phyloP scores from a whole-genome alignment of 768 basidiomycete species.

The Lentinula detonsa region DNA sequence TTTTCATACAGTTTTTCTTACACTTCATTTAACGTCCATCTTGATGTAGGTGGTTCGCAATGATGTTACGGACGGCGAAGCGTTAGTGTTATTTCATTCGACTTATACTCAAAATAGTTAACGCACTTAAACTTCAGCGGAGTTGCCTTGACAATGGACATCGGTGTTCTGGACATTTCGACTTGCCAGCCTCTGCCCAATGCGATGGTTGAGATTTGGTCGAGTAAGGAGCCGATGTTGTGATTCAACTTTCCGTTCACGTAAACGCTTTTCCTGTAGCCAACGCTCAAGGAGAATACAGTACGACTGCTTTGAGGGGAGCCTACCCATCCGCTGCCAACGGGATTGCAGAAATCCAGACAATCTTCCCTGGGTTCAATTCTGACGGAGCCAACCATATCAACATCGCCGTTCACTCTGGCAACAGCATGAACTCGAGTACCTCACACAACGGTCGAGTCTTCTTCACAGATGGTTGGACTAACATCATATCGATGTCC shows the following conservation, averaged over 20 bases:
- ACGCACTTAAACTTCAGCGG: slow-evolving; percentile 19
- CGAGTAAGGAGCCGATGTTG: slow-evolving; percentile 12
- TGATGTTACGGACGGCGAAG: slow-evolving; percentile 22
- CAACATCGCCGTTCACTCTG: slow-evolving; percentile 26
- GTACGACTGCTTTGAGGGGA: slow-evolving; percentile 28
- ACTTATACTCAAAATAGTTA: neutral
- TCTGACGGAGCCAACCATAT: slow-evolving; percentile 30
- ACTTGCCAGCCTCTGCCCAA: slow-evolving; percentile 32
- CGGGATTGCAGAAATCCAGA: slow-evolving; percentile 33
- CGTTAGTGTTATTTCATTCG: slow-evolving; percentile 11
- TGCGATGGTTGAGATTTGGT: slow-evolving; percentile 34
- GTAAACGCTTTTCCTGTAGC: slow-evolving; percentile 13
- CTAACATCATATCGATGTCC: slow-evolving; percentile 12
- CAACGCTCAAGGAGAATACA: slow-evolving; percentile 28
- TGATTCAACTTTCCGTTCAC: neutral
- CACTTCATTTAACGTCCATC: neutral
- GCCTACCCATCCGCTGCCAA: slow-evolving; percentile 23
- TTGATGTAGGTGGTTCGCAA: slow-evolving; percentile 11
- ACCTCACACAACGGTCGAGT: slow-evolving; percentile 29
- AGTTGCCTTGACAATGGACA: slow-evolving; percentile 28
- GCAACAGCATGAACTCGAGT: slow-evolving; percentile 18
- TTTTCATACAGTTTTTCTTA: neutral
- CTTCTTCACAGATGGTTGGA: slow-evolving; percentile 34
- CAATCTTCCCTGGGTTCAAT: slow-evolving; percentile 30
- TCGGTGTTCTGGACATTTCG: slow-evolving; percentile 31